phyloP scores from a whole-genome alignment of 2,329 filamentous ascomycete species.

The Fusarium multiceps region DNA sequence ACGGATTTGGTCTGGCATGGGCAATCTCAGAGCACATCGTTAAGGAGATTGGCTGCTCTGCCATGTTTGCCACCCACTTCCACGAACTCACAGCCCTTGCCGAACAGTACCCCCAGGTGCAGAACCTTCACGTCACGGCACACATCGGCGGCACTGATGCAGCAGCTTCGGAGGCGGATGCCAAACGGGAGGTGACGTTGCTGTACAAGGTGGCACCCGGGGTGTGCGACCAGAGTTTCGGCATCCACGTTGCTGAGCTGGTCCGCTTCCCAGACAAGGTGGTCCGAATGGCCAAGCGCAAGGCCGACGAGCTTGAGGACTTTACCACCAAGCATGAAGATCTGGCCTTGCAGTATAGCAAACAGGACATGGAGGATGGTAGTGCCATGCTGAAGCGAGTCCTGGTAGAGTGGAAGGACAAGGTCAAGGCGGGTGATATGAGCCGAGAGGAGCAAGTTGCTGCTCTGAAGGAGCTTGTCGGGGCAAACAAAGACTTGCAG shows the following conservation, averaged over 20 bases:
- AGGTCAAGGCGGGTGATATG: conserved; percentile 70
- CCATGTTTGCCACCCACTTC: conserved; percentile 97
- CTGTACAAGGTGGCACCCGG: conserved; percentile 97
- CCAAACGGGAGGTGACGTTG: conserved; percentile 86
- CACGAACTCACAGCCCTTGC: conserved; percentile 94
- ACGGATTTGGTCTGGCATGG: conserved; percentile 99
- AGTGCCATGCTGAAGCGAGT: conserved; percentile 86
- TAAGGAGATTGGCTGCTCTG: conserved; percentile 92
- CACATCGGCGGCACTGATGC: conserved; percentile 75
- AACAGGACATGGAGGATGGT: conserved; percentile 89
- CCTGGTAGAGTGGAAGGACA: conserved; percentile 85
- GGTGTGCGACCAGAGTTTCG: conserved; percentile 96
- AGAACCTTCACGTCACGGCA: conserved; percentile 95
- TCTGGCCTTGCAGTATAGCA: conserved; percentile 71
- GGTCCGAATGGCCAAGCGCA: conserved; percentile 98
- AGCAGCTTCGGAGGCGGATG: conserved; percentile 50
- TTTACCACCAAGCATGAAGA: conserved; percentile 84
- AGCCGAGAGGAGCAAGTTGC: conserved; percentile 80
- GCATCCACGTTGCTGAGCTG: conserved; percentile 97
- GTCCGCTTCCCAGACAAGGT: conserved; percentile 98
- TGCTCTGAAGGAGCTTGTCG: conserved; percentile 83
- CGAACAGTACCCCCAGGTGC: conserved; percentile 86
- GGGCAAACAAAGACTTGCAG: conserved; percentile 72
- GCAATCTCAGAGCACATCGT: conserved; percentile 98
- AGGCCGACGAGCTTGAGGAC: conserved; percentile 97